Conservation (phyloP, 768 basidiomycete species). For the Leccinellum albellum region DNA sequence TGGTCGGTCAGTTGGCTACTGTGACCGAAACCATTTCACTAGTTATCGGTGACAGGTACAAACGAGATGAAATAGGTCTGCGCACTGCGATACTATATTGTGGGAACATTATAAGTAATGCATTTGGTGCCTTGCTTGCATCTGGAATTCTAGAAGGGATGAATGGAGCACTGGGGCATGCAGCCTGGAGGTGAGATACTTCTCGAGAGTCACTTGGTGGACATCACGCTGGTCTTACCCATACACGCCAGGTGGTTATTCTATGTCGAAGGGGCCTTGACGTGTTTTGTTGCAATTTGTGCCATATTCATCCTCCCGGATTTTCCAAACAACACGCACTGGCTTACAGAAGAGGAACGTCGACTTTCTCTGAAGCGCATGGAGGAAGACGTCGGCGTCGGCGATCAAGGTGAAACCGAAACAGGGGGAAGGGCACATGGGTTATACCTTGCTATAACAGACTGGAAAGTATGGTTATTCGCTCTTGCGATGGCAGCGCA, state of each 20-base stretch:
- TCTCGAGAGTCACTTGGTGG: constrained; percentile 3
- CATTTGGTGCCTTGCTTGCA: constrained; percentile 50
- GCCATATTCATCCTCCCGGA: constrained; percentile 49
- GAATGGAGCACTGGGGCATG: constrained; percentile 45
- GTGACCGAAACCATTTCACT: constrained; percentile 27
- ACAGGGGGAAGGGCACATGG: constrained; percentile 39
- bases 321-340: constrained; percentile 38
- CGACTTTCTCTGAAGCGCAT: constrained; percentile 54
- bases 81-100: constrained; percentile 45
- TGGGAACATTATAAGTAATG: constrained; percentile 52
- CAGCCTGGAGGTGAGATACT: constrained; percentile 47
- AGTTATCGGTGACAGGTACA: constrained; percentile 36
- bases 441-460: constrained; percentile 57
- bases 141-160: constrained; percentile 45
- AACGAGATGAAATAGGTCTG: constrained; percentile 40
- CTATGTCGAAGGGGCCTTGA: constrained; percentile 44
- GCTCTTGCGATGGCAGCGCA: constrained; percentile 42
- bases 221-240: constrained; percentile 2
- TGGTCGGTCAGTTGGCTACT: constrained; percentile 29
- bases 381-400: constrained; percentile 62
- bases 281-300: constrained; percentile 42
- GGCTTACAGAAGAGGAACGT: constrained; percentile 37
- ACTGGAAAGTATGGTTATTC: constrained; percentile 83
- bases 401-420: constrained; percentile 49
- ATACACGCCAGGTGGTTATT: constrained; percentile 43